Percentiles rank a stretch among this genome's conserved stretches.
phyloP scores from a whole-genome alignment of 805 yeast species.

The Kregervanrija delftensis region DNA sequence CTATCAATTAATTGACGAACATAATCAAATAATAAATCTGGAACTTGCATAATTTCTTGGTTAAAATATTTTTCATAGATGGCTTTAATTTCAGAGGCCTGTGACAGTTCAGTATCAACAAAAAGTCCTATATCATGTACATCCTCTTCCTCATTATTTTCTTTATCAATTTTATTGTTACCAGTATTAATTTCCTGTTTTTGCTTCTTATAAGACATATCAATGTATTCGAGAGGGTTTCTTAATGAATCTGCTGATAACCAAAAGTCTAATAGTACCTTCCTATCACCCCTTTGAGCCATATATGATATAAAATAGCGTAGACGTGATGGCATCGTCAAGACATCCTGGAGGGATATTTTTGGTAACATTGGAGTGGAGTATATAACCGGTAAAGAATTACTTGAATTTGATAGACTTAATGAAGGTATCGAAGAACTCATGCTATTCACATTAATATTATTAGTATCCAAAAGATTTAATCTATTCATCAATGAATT shows the following conservation, averaged over 20 bases:
- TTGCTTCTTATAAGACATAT: slow-evolving; percentile 3
- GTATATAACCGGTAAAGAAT: too few species aligned
- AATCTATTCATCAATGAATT: neutral
- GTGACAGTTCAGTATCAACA: slow-evolving; percentile 27
- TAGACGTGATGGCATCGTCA: slow-evolving; percentile 14
- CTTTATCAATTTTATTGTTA: neutral
- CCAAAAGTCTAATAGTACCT: slow-evolving; percentile 55
- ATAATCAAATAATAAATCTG: slow-evolving; percentile 21
- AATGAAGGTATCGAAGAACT: neutral
- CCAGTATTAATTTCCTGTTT: neutral
- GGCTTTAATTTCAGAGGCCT: slow-evolving; percentile 44
- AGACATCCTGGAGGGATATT: slow-evolving; percentile 4
- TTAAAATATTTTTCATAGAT: slow-evolving; percentile 41
- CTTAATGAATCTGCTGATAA: slow-evolving; percentile 56
- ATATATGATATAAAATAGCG: slow-evolving; percentile 48
- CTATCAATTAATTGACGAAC: slow-evolving; percentile 33
- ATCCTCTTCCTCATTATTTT: slow-evolving; percentile 24
- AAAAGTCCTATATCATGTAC: slow-evolving; percentile 9
- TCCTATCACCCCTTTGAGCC: slow-evolving; percentile 39
- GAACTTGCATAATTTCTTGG: slow-evolving; percentile 25
- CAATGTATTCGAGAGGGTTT: slow-evolving; percentile 54
- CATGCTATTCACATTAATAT: neutral
- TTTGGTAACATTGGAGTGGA: neutral
- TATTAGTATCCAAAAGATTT: neutral
- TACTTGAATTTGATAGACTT: neutral